These are phyloP conservation scores for Phytophthora pistaciae DNA, from an alignment of 352 stramenopile genomes.

Conservation along the genomic window DNA sequence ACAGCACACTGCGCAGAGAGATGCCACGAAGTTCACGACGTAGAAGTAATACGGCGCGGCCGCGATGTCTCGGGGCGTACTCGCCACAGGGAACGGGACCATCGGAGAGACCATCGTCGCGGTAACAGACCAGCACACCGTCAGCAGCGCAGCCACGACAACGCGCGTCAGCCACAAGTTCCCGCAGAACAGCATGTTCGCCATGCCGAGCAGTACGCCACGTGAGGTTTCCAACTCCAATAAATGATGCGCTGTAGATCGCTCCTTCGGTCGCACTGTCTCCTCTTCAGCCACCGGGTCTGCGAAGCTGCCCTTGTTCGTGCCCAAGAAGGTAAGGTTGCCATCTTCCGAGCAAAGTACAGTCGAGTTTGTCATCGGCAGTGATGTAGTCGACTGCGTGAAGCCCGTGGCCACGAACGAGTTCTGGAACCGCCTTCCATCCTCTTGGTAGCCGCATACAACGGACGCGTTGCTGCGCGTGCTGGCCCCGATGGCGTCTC, in stretches of 20 bases:
- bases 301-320: slow-evolving; percentile 46
- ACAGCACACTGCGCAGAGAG: slow-evolving; percentile 41
- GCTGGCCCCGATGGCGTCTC: slow-evolving; percentile 15
- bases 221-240: slow-evolving; percentile 37
- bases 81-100: slow-evolving; percentile 43
- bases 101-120: slow-evolving; percentile 30
- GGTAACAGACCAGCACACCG: slow-evolving; percentile 43
- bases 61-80: slow-evolving; percentile 38
- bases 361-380: slow-evolving; percentile 19
- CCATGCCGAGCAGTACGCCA: slow-evolving; percentile 35
- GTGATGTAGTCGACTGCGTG: slow-evolving; percentile 44
- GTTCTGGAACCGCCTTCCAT: slow-evolving; percentile 42
- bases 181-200: slow-evolving; percentile 37
- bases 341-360: slow-evolving; percentile 28
- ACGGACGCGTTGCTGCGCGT: slow-evolving; percentile 20
- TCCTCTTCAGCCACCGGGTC: slow-evolving; percentile 37
- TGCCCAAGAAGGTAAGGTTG: slow-evolving; percentile 29
- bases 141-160: slow-evolving; percentile 27
- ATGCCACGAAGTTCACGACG: slow-evolving; percentile 42
- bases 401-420: slow-evolving; percentile 38
- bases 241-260: slow-evolving; percentile 32
- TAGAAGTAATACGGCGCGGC: slow-evolving; percentile 50
- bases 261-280: slow-evolving; percentile 19
- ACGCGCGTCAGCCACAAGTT: slow-evolving; percentile 35
- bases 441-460: slow-evolving; percentile 34